phyloP scores from a whole-genome alignment of 2,329 filamentous ascomycete species.

The Curvularia verruculosa region DNA sequence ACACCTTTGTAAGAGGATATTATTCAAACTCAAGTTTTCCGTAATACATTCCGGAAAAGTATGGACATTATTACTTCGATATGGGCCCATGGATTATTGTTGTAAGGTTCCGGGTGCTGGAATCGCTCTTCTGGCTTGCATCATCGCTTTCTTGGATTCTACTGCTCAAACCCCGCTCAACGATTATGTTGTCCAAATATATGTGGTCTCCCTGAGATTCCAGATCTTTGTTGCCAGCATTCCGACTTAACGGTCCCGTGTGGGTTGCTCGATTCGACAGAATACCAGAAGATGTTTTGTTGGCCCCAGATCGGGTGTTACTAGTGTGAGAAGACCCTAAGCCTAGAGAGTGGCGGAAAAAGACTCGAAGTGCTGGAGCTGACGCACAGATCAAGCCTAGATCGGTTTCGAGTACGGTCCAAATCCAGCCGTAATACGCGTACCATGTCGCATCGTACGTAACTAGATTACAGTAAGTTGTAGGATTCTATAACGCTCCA shows the following conservation, averaged over 20 bases:
- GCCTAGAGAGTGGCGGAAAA: background rate
- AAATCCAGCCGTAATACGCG: background rate
- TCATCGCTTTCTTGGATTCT: background rate
- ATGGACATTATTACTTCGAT: background rate
- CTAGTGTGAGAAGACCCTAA: background rate
- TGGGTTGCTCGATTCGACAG: background rate
- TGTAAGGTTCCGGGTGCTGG: background rate
- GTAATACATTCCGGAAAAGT: background rate
- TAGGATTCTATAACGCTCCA: background rate
- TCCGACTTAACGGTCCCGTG: background rate
- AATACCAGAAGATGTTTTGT: background rate
- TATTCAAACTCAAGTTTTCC: background rate
- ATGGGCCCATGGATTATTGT: background rate
- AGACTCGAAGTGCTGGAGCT: background rate
- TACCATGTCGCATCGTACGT: background rate
- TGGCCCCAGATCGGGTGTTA: background rate
- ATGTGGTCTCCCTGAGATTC: background rate
- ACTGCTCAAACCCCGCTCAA: background rate
- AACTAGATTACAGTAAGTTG: background rate
- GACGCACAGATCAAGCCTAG: background rate
- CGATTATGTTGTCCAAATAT: background rate
- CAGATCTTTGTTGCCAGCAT: background rate
- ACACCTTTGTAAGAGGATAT: background rate
- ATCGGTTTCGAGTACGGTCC: background rate
- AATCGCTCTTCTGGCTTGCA: background rate